Base-by-base conservation (phyloP, 2,329 filamentous ascomycete genomes). In the Ascochyta koolunga region DNA sequence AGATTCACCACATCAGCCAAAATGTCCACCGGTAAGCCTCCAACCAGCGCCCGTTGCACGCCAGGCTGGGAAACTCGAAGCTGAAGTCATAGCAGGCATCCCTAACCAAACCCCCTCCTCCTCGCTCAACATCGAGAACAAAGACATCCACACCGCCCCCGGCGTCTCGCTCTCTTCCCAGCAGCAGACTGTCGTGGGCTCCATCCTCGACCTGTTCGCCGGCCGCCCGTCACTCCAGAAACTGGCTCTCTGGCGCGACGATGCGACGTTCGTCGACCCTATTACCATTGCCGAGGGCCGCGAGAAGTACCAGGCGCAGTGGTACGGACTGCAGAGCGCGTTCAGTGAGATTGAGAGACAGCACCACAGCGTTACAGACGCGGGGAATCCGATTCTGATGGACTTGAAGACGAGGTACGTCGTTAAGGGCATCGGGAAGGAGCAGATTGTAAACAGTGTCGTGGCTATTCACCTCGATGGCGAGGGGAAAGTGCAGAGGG, bases 161-260 rank as follows among this genome's bases (percentile, higher is more conserved):
- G 83, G 83, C 11, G 78, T 87, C 13, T 69, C 77, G 0, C 76
- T 87, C 13, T 77, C 76, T 16, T 60, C 74, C 0, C 66, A 78
- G 18, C 83, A 87, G 64, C 80, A 81, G 55, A 78, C 83, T 0
- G 54, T 87, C 27, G 80, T 87, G 11, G 82, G 82, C 53, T 82
- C 80, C 39, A 78, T 88, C 13, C 78, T 88, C 21, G 85, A 88
- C 65, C 80, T 88, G 41, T 88, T 87, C 66, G 82, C 83, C 29
- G 85, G 85, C 39, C 78, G 80, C 16, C 83, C 85, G 0, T 83
- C 83, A 2, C 77, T 86, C 2, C 78, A 79, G 35, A 86, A 87
- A 66, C 78, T 88, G 39, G 73, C 77, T 13, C 77, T 88, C 21
- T 88, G 85, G 86, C 77, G 76, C 42, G 82, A 83, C 53, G 78